phyloP scores from a whole-genome alignment of 108 stramenopile genomes.

The Skeletonema tropicum region DNA sequence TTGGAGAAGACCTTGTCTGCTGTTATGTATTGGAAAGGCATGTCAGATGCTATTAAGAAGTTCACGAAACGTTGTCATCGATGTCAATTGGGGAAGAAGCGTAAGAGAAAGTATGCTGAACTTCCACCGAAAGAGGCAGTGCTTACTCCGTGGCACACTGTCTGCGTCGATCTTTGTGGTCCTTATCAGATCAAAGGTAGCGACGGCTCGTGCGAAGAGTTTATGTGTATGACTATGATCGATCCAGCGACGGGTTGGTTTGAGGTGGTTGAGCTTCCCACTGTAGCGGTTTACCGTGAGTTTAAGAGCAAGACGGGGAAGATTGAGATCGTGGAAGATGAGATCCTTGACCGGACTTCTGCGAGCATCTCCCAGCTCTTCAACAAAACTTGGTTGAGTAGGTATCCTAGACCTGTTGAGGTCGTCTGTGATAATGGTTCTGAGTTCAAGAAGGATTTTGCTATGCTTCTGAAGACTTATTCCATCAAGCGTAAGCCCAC shows the following conservation, averaged over 20 bases:
- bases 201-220: constrained; percentile 12
- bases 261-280: constrained; percentile 40
- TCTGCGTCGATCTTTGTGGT: too few species aligned
- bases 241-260: constrained; percentile 56
- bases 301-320: neutral
- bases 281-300: neutral
- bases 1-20: too few species aligned
- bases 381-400: constrained; percentile 40
- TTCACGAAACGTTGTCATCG: too few species aligned
- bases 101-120: too few species aligned
- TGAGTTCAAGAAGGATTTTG: constrained; percentile 47
- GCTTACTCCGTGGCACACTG: too few species aligned
- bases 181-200: too few species aligned
- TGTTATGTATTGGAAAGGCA: too few species aligned
- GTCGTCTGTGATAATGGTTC: constrained; percentile 44
- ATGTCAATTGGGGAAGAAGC: too few species aligned
- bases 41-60: too few species aligned
- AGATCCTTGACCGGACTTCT: constrained; percentile 27
- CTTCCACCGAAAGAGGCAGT: too few species aligned
- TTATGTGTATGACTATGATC: constrained; percentile 54
- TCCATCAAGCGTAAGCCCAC: constrained; percentile 30
- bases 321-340: neutral
- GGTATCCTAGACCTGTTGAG: constrained; percentile 40
- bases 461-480: constrained; percentile 25
- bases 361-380: constrained; percentile 15